These are phyloP conservation scores for Blastocystis hominis DNA, from an alignment of 352 stramenopile species.

Conservation along the genomic window DNA sequence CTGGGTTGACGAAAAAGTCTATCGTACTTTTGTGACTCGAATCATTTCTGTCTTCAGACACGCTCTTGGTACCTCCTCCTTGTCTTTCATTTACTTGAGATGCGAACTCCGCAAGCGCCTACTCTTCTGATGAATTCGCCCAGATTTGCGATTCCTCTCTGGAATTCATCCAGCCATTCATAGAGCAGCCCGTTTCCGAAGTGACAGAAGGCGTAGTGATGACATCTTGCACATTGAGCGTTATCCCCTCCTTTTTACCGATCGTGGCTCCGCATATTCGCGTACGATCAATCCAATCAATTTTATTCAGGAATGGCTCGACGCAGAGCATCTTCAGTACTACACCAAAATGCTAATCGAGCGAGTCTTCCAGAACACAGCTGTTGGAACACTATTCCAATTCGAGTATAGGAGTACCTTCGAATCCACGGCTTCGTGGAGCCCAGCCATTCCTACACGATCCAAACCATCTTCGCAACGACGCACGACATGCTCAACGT, in stretches of 20 bases:
- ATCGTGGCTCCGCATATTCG: not conserved
- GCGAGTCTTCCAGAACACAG: slow-evolving; percentile 19
- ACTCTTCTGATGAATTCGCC: not conserved
- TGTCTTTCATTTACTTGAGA: not conserved
- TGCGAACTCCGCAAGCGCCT: not conserved
- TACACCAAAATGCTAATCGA: slow-evolving; percentile 9
- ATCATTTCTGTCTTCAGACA: slow-evolving; percentile 22
- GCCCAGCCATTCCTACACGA: not conserved
- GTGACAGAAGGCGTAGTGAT: slow-evolving; percentile 33
- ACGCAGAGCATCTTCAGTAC: not conserved
- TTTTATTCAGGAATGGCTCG: not conserved
- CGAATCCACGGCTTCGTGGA: not conserved
- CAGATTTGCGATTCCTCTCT: not conserved
- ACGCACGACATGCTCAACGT: not conserved
- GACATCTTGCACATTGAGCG: slow-evolving; percentile 35
- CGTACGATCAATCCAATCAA: not conserved
- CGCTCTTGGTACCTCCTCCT: not conserved
- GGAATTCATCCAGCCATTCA: not conserved
- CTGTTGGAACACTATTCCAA: not conserved
- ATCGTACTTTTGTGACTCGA: slow-evolving; percentile 18
- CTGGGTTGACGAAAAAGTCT: slow-evolving; percentile 44
- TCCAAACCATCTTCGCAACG: not conserved
- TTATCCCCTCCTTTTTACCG: not conserved
- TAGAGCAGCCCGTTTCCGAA: not conserved
- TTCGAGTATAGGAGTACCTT: slow-evolving; percentile 13